Conservation (phyloP, 805 yeast species). For the Cephaloascus albidus region DNA sequence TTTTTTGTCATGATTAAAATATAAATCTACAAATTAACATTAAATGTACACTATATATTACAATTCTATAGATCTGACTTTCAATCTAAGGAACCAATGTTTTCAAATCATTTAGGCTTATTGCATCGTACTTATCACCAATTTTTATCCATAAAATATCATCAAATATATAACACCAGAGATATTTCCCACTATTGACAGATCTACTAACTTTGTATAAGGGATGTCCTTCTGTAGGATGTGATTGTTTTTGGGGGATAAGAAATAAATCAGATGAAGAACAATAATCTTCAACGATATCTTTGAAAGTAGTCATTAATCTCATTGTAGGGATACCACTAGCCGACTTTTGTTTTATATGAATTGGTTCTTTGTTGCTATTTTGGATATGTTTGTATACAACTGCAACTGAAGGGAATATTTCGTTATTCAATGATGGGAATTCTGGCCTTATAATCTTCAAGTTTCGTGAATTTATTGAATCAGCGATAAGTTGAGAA, state of each 20-base stretch:
- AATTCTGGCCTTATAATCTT: no score
- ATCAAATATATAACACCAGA: slow-evolving; percentile 43
- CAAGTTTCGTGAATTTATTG: background rate
- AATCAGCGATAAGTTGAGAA: background rate
- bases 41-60: no score
- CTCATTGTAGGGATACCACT: slow-evolving; percentile 32
- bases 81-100: no score
- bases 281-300: slow-evolving; percentile 59
- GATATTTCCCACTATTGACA: slow-evolving; percentile 18
- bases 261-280: slow-evolving; percentile 35
- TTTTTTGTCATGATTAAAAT: no score
- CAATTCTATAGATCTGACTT: no score
- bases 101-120: slow-evolving; percentile 20
- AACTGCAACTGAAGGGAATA: background rate
- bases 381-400: background rate
- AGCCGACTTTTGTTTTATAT: slow-evolving; percentile 6
- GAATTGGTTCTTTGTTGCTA: background rate
- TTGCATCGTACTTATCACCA: slow-evolving; percentile 30
- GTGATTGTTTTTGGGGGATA: slow-evolving; percentile 19
- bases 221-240: slow-evolving; percentile 28
- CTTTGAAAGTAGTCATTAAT: slow-evolving; percentile 44
- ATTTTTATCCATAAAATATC: slow-evolving; percentile 52
- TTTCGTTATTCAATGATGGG: background rate
- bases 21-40: no score
- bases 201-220: slow-evolving; percentile 30